Evolutionary conservation across 2,329 filamentous ascomycete genomes (phyloP), one percentile per base, ranked within the genome.

Genomic region (Colletotrichum musae): DNA sequence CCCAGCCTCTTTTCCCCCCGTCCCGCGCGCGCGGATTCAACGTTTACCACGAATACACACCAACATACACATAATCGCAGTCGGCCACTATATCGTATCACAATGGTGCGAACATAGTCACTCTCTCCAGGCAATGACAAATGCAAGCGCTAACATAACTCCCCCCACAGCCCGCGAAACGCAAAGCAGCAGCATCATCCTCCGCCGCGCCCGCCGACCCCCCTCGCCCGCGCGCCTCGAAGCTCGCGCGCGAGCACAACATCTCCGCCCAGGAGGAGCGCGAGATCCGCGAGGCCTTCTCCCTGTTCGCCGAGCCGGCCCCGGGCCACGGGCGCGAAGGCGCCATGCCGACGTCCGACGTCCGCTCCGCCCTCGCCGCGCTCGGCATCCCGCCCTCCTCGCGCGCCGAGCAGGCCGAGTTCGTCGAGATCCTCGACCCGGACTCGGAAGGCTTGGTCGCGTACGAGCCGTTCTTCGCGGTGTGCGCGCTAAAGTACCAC

Each of bases 231-330:
- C 92, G 93, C 71, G 90, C 90, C 76, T 97, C 95, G 68, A 97
- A 94, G 80, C 93, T 98, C 75, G 95, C 95, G 36, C 95, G 95
- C 82, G 94, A 97, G 77, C 91, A 98, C 86, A 92, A 94, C 79
- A 90, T 98, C 77, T 92, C 90, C 15, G 92, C 91, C 48, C 89
- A 92, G 72, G 92, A 98, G 81, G 95, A 98, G 82, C 87, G 88
- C 74, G 94, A 98, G 82, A 97, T 99, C 77, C 91, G 90, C 75
- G 95, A 98, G 80, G 95, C 95, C 15, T 98, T 96, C 80, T 86
- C 88, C 24, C 87, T 98, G 7, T 99, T 98, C 79, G 84, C 91
- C 1, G 87, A 92, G 73, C 89, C 91, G 43, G 89, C 89, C 80
- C 86, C 90, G 21, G 89, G 92, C 59, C 32, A 41, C 51, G 21